Evolutionary conservation across 192 early-diverging fungal genomes (phyloP).

Genomic region (Linnemannia hyalina): DNA sequence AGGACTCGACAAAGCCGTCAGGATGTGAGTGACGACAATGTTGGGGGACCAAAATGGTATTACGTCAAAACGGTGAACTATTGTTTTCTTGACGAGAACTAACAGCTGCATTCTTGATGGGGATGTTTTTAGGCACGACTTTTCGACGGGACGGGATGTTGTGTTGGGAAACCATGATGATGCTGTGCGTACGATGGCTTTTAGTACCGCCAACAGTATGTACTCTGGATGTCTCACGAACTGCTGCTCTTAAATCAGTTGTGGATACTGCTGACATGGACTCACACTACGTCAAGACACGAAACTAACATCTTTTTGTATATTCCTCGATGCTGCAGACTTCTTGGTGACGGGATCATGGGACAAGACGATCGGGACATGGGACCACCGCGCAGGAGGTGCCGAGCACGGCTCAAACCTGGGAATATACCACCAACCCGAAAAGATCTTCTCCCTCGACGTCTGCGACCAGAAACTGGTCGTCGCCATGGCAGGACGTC

Average conservation of each 20-base stretch:
- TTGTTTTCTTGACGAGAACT: neutral
- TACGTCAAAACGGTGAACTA: neutral
- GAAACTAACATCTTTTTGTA: neutral
- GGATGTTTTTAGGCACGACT: constrained; percentile 68
- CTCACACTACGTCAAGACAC: neutral
- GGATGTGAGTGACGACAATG: constrained; percentile 59
- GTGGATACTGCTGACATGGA: neutral
- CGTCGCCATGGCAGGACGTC: constrained; percentile 86
- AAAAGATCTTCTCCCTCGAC: constrained; percentile 92
- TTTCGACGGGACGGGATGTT: constrained; percentile 65
- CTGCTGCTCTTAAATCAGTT: neutral
- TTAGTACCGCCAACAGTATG: constrained; percentile 63
- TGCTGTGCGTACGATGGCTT: constrained; percentile 78
- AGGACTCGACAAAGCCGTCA: constrained; percentile 80
- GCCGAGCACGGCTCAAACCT: constrained; percentile 29
- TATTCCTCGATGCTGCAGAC: constrained; percentile 49
- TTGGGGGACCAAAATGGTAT: too few relatives aligned
- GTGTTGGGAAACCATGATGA: constrained; percentile 86
- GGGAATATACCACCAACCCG: constrained; percentile 67
- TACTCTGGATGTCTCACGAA: neutral
- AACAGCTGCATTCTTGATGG: too few relatives aligned
- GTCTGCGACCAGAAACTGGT: constrained; percentile 77
- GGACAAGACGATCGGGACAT: constrained; percentile 88
- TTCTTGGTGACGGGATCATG: constrained; percentile 89
- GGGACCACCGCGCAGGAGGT: constrained; percentile 74